Conservation (phyloP, 352 stramenopile species). For the Elongisporangium undulatum region DNA sequence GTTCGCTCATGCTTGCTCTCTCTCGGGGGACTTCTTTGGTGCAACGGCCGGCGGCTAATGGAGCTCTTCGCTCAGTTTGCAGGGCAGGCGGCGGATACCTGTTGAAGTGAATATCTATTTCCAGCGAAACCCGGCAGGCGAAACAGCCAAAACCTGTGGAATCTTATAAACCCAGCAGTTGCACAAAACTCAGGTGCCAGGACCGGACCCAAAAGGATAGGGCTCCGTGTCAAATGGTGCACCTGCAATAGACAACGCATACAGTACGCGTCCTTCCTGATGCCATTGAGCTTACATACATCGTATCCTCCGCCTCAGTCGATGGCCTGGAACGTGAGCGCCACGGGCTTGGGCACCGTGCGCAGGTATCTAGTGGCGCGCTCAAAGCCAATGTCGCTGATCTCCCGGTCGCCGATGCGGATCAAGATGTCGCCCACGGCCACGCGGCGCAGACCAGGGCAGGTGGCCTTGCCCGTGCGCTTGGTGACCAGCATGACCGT, state of each 20-base stretch:
- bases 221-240: not conserved
- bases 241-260: not conserved
- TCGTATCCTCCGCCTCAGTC: constrained; percentile 23
- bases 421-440: constrained; percentile 75
- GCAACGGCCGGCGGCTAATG: not conserved
- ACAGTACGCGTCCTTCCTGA: too few relatives aligned
- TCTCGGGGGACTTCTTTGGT: not conserved
- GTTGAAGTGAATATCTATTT: too few relatives aligned
- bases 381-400: constrained; percentile 69
- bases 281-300: too few relatives aligned
- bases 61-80: too few relatives aligned
- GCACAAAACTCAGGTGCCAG: not conserved
- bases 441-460: constrained; percentile 64
- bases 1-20: constrained; percentile 32
- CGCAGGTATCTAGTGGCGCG: constrained; percentile 65
- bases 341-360: constrained; percentile 69
- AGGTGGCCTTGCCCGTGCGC: constrained; percentile 71
- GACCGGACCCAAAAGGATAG: not conserved
- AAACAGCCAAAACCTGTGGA: too few relatives aligned
- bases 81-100: too few relatives aligned
- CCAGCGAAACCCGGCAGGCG: too few relatives aligned
- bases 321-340: constrained; percentile 76
- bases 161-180: too few relatives aligned
- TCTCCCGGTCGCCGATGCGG: constrained; percentile 69
- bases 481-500: constrained; percentile 78